These are phyloP conservation scores for Laguncularia racemosa DNA, from an alignment of 345 rosid species.

Conservation along the genomic window DNA sequence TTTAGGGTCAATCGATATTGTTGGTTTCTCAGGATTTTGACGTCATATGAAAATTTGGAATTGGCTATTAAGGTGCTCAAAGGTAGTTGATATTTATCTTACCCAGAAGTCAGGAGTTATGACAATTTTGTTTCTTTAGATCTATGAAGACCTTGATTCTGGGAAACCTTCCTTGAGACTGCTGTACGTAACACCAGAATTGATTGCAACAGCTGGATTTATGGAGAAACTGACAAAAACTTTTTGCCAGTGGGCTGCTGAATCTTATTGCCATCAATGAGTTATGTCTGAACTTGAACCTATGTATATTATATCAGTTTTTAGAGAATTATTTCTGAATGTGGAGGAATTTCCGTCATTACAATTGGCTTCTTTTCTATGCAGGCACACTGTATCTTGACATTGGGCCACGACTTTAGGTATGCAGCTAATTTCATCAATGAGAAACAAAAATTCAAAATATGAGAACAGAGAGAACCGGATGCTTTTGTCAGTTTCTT, in stretches of 20 bases:
- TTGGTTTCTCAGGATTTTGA: background rate
- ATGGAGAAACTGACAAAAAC: conserved; percentile 67
- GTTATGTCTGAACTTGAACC: conserved; percentile 30
- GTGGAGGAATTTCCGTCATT: background rate
- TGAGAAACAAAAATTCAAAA: background rate
- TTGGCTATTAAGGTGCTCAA: background rate
- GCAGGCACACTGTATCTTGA: conserved; percentile 96
- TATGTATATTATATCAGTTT: background rate
- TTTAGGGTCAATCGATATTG: background rate
- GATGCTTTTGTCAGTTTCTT: background rate
- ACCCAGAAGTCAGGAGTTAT: background rate
- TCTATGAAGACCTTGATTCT: conserved; percentile 84
- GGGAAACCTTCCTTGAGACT: conserved; percentile 76
- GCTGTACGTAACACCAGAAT: conserved; percentile 89
- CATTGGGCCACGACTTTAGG: conserved; percentile 99
- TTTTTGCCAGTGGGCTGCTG: conserved; percentile 75
- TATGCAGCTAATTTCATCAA: conserved; percentile 22
- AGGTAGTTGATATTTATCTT: background rate
- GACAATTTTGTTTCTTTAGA: conserved; percentile 29
- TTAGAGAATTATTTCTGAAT: conserved; percentile 1
- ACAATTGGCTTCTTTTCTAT: conserved; percentile 11
- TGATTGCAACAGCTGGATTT: conserved; percentile 80
- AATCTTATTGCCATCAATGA: conserved; percentile 92
- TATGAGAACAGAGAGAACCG: background rate
- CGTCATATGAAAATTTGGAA: conserved; percentile 10